A percentile compares a stretch with the other conserved stretches of the same genome.
phyloP scores from a whole-genome alignment of 208 protist genomes.

The Naegleria lovaniensis region DNA sequence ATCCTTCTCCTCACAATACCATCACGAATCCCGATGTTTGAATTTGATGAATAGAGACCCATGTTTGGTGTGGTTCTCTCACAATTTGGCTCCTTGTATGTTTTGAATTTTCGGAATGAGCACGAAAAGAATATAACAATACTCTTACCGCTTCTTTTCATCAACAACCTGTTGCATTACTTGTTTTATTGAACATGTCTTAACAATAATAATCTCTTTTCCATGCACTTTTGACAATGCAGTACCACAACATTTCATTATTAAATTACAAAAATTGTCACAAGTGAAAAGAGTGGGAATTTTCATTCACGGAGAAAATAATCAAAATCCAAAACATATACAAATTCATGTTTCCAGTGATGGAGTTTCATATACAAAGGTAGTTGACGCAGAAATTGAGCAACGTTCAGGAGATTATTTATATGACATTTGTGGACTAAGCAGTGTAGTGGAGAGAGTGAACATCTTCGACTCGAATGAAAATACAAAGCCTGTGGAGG shows the following conservation, averaged over 20 bases:
- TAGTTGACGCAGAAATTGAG: slow-evolving; percentile 8
- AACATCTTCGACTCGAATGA: neutral
- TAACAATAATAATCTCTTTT: too few relatives aligned
- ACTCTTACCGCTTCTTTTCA: too few relatives aligned
- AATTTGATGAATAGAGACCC: slow-evolving; percentile 18
- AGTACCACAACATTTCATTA: slow-evolving; percentile 18
- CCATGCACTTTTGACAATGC: neutral
- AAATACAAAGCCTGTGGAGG: neutral
- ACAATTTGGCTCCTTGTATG: slow-evolving; percentile 11
- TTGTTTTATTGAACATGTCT: too few relatives aligned
- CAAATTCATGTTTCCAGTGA: slow-evolving; percentile 7
- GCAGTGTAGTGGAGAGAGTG: neutral
- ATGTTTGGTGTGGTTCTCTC: neutral
- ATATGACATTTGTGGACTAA: neutral
- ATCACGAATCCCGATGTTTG: slow-evolving; percentile 2
- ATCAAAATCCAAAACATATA: slow-evolving; percentile 3
- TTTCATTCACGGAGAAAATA: neutral
- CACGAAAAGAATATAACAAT: too few relatives aligned
- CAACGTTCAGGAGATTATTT: slow-evolving; percentile 4
- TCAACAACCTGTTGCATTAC: too few relatives aligned
- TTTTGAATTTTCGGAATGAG: neutral
- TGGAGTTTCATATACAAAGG: neutral
- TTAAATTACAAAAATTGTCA: slow-evolving; percentile 15
- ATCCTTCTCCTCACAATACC: neutral
- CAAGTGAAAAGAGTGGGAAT: neutral